phyloP scores from a whole-genome alignment of 768 basidiomycete species.

The Leccinum longicurvipes region DNA sequence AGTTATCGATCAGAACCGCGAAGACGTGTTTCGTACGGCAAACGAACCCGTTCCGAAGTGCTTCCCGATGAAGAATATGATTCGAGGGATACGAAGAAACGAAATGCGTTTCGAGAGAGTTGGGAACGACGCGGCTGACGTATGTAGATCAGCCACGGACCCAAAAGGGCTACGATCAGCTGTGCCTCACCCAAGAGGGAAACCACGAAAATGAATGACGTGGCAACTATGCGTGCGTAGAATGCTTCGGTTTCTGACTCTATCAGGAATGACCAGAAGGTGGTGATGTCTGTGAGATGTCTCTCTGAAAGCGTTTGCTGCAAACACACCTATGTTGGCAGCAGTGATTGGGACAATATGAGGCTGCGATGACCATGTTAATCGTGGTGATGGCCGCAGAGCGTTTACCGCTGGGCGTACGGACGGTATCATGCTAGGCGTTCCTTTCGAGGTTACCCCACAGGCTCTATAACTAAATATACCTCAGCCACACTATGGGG shows the following conservation, averaged over 20 bases:
- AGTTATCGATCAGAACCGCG: not conserved
- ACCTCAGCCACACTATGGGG: not conserved
- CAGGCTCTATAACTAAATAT: not conserved
- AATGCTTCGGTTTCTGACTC: not conserved
- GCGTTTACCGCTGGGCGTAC: not conserved
- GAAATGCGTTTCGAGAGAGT: conserved; percentile 53
- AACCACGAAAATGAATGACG: conserved; percentile 48
- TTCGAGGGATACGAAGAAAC: conserved; percentile 57
- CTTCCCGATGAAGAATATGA: conserved; percentile 81
- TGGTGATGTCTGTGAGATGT: not conserved
- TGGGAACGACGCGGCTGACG: conserved; percentile 69
- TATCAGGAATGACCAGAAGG: not conserved
- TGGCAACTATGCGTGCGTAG: conserved; percentile 13
- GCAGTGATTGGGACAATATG: not conserved
- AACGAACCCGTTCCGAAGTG: conserved; percentile 73
- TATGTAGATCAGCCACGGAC: not conserved
- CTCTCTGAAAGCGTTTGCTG: not conserved
- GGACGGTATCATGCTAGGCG: not conserved
- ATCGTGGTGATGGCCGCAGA: not conserved
- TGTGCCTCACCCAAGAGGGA: conserved; percentile 61
- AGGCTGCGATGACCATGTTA: not conserved
- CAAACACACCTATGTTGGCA: not conserved
- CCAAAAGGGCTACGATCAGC: not conserved
- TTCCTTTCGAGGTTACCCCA: not conserved
- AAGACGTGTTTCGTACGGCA: not conserved